A percentile compares a stretch with the other conserved stretches of the same genome.
Conservation (phyloP, 2,329 filamentous ascomycete genomes). For the Fusarium annulatum region DNA sequence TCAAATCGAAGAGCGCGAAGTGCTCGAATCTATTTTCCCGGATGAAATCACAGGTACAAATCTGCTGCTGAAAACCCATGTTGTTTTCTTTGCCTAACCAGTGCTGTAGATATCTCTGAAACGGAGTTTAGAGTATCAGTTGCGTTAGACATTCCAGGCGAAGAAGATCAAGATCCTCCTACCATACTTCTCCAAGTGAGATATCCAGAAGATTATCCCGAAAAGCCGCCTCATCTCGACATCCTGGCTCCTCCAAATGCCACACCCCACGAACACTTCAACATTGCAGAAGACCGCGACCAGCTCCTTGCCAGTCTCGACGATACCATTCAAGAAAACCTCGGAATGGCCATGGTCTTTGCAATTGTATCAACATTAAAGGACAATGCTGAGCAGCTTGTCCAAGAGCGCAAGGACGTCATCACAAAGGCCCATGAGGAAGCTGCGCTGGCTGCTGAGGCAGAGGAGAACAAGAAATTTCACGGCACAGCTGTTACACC, state of each 20-base stretch:
- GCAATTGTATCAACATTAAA: constrained; percentile 88
- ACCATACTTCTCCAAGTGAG: constrained; percentile 84
- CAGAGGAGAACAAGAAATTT: constrained; percentile 96
- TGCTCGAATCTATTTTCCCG: constrained; percentile 97
- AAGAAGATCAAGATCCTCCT: constrained; percentile 73
- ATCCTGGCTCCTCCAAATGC: constrained; percentile 79
- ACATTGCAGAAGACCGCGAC: constrained; percentile 82
- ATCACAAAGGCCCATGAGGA: constrained; percentile 69
- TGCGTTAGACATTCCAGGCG: constrained; percentile 79
- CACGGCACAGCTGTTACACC: constrained; percentile 89
- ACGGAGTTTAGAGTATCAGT: constrained; percentile 89
- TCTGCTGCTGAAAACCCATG: not conserved
- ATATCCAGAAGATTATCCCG: constrained; percentile 92
- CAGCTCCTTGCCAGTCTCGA: constrained; percentile 76
- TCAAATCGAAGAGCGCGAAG: constrained; percentile 94
- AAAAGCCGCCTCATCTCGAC: constrained; percentile 85
- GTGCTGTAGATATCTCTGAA: constrained; percentile 82
- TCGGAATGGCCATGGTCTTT: constrained; percentile 98
- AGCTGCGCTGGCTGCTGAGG: constrained; percentile 70
- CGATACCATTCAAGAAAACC: constrained; percentile 86
- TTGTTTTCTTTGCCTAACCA: constrained; percentile 21
- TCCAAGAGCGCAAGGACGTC: constrained; percentile 77
- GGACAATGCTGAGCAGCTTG: constrained; percentile 87
- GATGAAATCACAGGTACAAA: constrained; percentile 89
- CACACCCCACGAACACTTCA: constrained; percentile 76